A percentile compares a stretch with the other conserved stretches of the same genome.
phyloP scores from a whole-genome alignment of 352 stramenopile genomes.

The Phytophthora pluvialis region DNA sequence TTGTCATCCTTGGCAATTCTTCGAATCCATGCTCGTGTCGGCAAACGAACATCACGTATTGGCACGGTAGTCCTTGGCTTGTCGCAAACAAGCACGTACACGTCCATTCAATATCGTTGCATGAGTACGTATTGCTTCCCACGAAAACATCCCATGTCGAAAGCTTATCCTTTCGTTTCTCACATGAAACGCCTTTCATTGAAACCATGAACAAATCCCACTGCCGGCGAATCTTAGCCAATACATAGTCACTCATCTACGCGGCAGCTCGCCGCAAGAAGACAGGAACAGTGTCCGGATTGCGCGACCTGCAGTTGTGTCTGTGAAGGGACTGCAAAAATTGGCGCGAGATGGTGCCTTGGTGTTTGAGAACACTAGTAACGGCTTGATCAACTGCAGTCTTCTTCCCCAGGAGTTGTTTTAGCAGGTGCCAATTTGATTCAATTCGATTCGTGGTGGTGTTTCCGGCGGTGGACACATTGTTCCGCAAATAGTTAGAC shows the following conservation, averaged over 20 bases:
- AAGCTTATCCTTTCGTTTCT: neutral
- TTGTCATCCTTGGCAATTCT: neutral
- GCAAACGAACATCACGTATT: neutral
- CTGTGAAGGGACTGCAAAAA: neutral
- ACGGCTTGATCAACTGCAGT: neutral
- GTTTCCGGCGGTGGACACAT: neutral
- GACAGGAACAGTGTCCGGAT: neutral
- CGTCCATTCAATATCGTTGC: neutral
- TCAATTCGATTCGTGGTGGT: neutral
- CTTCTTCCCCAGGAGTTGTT: neutral
- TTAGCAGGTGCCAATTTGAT: neutral
- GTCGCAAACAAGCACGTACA: neutral
- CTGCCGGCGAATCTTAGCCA: neutral
- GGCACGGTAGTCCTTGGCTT: neutral
- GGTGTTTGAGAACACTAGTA: neutral
- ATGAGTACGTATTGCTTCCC: neutral
- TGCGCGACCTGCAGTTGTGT: neutral
- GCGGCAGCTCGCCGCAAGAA: neutral
- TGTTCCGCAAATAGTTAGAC: constrained; percentile 2
- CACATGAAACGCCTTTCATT: neutral
- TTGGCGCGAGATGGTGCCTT: neutral
- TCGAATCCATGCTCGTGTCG: neutral
- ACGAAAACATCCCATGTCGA: neutral
- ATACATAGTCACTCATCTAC: neutral
- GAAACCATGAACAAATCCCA: neutral